phyloP scores from a whole-genome alignment of 345 rosid genomes.

The Moricandia arvensis region DNA sequence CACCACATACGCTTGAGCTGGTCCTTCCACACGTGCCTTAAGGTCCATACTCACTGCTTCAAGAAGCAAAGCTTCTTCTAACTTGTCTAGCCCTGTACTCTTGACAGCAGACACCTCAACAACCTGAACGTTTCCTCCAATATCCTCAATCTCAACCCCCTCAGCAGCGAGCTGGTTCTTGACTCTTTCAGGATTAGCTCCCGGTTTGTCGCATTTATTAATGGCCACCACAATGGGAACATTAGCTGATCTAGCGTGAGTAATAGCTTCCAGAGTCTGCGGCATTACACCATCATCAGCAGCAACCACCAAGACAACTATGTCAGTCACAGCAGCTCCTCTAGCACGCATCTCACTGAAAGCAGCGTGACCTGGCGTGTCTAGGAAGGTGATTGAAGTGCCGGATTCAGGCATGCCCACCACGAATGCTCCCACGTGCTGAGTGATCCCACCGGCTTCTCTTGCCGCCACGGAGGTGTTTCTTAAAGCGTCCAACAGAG shows the following conservation, averaged over 20 bases:
- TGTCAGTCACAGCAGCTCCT: constrained; percentile 93
- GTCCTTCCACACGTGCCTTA: constrained; percentile 82
- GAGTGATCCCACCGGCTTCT: constrained; percentile 99
- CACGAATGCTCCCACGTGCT: constrained; percentile 90
- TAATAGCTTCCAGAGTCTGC: constrained; percentile 87
- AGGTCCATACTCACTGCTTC: constrained; percentile 92
- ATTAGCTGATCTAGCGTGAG: constrained; percentile 84
- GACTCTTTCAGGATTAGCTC: constrained; percentile 75
- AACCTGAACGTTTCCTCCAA: constrained; percentile 88
- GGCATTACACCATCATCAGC: constrained; percentile 99
- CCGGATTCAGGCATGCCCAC: constrained; percentile 79
- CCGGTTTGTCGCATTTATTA: constrained; percentile 90
- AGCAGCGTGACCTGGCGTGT: constrained; percentile 95
- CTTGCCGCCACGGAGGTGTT: constrained; percentile 81
- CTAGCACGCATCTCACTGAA: constrained; percentile 96
- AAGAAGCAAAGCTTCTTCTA: constrained; percentile 89
- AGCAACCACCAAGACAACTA: constrained; percentile 93
- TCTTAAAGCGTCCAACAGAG: constrained; percentile 81
- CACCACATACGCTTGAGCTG: constrained; percentile 93
- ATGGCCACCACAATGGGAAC: constrained; percentile 90
- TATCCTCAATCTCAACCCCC: constrained; percentile 84
- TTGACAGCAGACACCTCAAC: constrained; percentile 84
- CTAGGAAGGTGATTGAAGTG: constrained; percentile 86
- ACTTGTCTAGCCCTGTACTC: constrained; percentile 68
- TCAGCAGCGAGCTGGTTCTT: constrained; percentile 83